Base-by-base conservation (phyloP, 1,284 basidiomycete genomes). In the Cutaneotrichosporon dermatis region DNA sequence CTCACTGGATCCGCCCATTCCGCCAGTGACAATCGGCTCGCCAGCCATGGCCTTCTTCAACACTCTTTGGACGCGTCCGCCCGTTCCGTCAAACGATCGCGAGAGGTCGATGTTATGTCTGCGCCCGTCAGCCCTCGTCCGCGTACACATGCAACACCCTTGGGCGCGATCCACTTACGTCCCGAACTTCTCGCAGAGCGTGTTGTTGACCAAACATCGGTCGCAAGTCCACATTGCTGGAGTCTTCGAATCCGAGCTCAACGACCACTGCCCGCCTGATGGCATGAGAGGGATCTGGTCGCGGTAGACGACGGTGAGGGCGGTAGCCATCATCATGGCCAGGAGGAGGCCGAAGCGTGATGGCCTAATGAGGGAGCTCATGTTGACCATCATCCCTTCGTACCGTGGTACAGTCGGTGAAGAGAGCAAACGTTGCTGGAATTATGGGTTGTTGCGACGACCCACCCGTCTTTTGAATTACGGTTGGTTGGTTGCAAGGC, bases 21-120 rank as follows among this genome's bases (percentile, higher is more conserved):
- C 84, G 69, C 89, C 91, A 67, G 96, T 91, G 7, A 92, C 94
- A 33, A 96, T 85, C 1, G 92, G 91, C 62, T 88, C 83, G 4
- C 92, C 93, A 2, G 87, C 82, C 72, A 97, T 81, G 3, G 92
- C 93, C 72, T 89, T 87, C 72, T 88, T 87, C 49, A 97, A 80
- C 25, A 95, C 85, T 50, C 88, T 83, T 74, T 92, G 89, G 4
- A 96, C 80, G 43, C 93, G 82, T 36, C 87, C 88, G 12, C 89
- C 86, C 57, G 86, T 90, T 1, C 93, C 93, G 12, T 49, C 46
- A 13, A 54, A 54, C n/a, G 52, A 33, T 2, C 52, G 52, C n/a
- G 52, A 54, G 9, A 54, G 52, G 8, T 54, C 52, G 12, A 54
- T 44, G 42, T 44, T 54, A 7, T 36, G 42, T 3, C 52, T 54